These are phyloP conservation scores for Cucurbita argyrosperma DNA, from an alignment of 306 rosid genomes.

Conservation along the genomic window DNA sequence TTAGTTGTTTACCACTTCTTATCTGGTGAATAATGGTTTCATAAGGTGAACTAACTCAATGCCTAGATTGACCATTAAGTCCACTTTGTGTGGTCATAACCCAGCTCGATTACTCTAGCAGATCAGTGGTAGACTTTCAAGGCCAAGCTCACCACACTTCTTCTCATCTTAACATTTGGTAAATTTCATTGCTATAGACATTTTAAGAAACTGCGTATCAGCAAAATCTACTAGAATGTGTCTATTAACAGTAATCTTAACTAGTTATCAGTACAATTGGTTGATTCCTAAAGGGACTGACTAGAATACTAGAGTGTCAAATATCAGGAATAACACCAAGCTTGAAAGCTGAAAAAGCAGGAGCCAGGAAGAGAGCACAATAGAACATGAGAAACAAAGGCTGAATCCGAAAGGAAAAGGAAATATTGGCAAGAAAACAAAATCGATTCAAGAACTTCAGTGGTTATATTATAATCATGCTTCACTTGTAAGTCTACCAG, in stretches of 20 bases:
- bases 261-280: neutral
- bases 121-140: neutral
- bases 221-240: neutral
- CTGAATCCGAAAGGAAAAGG: neutral
- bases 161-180: neutral
- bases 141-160: neutral
- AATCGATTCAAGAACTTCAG: neutral
- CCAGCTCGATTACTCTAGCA: neutral
- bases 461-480: neutral
- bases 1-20: neutral
- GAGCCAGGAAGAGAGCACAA: neutral
- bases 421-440: neutral
- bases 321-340: neutral
- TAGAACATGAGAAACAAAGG: neutral
- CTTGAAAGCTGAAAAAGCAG: neutral
- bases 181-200: neutral
- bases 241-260: neutral
- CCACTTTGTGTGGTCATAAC: neutral
- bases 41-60: neutral
- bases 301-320: neutral
- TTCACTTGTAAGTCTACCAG: neutral
- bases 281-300: neutral
- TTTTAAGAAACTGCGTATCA: neutral
- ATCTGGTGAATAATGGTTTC: neutral
- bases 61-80: neutral